Conservation (phyloP, 371 early-diverging fungal genomes). For the Apophysomyces elegans region DNA sequence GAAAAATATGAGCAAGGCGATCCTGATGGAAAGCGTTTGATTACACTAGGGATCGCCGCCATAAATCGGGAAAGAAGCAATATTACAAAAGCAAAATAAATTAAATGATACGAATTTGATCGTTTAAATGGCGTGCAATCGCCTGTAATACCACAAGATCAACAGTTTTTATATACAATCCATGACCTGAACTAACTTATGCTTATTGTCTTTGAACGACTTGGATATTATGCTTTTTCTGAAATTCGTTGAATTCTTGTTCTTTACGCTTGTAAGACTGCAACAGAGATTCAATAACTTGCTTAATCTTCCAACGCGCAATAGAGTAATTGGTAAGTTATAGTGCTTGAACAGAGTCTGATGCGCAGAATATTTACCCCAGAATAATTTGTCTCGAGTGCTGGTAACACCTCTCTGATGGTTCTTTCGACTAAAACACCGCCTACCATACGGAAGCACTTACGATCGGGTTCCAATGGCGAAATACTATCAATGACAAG, state of each 20-base stretch:
- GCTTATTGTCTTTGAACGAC: slow-evolving; percentile 58
- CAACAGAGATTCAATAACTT: slow-evolving; percentile 76
- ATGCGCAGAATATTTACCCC: slow-evolving; percentile 58
- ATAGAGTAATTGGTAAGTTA: not conserved
- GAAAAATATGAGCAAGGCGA: too few species aligned
- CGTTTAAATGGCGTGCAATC: too few species aligned
- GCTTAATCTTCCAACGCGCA: slow-evolving; percentile 60
- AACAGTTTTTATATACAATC: not conserved
- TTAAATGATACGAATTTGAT: too few species aligned
- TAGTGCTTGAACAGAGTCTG: not conserved
- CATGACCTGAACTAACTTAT: not conserved
- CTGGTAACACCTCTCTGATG: slow-evolving; percentile 90
- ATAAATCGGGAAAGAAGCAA: too few species aligned
- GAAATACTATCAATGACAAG: slow-evolving; percentile 92
- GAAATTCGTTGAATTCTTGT: slow-evolving; percentile 84
- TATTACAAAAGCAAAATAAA: too few species aligned
- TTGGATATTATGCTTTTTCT: slow-evolving; percentile 82
- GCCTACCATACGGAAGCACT: slow-evolving; percentile 92
- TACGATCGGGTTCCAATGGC: slow-evolving; percentile 82
- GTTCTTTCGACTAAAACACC: slow-evolving; percentile 95
- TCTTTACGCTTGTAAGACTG: slow-evolving; percentile 88
- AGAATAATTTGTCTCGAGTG: slow-evolving; percentile 83
- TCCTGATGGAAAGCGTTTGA: too few species aligned
- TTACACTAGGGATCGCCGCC: too few species aligned
- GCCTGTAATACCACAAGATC: too few species aligned